Evolutionary conservation across 2,329 filamentous ascomycete species (phyloP).

Genomic region (Bimuria novae-zelandiae): DNA sequence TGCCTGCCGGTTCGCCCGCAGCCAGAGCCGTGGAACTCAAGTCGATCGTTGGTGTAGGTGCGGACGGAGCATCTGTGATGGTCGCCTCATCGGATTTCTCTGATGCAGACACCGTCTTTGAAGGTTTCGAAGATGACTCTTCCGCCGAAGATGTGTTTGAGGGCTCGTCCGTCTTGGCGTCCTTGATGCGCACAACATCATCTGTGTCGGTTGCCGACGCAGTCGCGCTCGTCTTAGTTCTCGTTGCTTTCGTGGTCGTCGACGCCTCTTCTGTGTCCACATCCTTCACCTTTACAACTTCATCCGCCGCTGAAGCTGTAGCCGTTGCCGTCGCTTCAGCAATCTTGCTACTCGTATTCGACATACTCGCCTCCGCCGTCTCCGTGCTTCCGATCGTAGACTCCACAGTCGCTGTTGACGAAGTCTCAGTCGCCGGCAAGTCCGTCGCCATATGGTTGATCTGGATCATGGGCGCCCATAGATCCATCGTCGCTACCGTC

Average conservation of each 20-base stretch:
- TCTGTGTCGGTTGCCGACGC: background rate
- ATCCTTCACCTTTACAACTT: background rate
- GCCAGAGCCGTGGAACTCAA: background rate
- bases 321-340: slow-evolving; percentile 1
- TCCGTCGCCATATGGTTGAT: slow-evolving; percentile 24
- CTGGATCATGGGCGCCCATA: slow-evolving; percentile 26
- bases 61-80: background rate
- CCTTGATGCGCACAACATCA: background rate
- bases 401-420: background rate
- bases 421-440: slow-evolving; percentile 1
- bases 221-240: background rate
- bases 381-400: background rate
- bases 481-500: slow-evolving; percentile 13
- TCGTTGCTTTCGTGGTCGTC: background rate
- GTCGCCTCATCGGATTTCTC: background rate
- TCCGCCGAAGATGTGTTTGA: background rate
- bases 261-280: background rate
- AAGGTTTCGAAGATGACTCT: background rate
- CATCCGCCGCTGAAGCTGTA: background rate
- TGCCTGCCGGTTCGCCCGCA: background rate
- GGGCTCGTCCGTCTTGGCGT: background rate
- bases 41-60: background rate
- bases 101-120: background rate
- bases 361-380: background rate
- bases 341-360: background rate